phyloP scores from a whole-genome alignment of 495 filamentous ascomycete genomes.

The Parmelia sp. region DNA sequence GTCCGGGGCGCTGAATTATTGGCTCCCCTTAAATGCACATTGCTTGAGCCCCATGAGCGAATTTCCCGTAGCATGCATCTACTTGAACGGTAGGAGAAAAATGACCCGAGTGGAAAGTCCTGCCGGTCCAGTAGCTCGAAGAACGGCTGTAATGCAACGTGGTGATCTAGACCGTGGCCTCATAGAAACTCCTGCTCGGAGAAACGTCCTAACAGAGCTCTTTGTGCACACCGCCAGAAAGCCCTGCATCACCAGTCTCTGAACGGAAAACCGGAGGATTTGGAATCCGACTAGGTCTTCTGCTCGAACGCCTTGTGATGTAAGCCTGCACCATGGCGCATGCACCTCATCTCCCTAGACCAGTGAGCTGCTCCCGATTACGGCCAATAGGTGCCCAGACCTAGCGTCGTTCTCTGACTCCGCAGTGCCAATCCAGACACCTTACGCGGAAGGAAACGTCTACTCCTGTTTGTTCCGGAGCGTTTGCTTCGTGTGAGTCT shows the following conservation, averaged over 20 bases:
- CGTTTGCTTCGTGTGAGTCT: neutral
- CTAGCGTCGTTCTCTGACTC: neutral
- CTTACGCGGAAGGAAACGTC: neutral
- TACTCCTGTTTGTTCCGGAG: neutral
- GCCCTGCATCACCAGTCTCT: neutral
- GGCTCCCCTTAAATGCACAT: neutral
- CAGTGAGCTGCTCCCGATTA: neutral
- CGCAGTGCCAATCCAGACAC: neutral
- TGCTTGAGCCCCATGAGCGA: neutral
- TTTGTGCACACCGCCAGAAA: conserved; percentile 2
- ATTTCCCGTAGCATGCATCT: neutral
- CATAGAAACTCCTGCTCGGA: neutral
- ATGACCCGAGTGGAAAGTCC: neutral
- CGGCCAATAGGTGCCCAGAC: neutral
- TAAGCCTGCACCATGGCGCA: conserved; percentile 1
- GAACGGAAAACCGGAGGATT: neutral
- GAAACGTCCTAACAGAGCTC: neutral
- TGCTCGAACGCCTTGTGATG: conserved; percentile 1
- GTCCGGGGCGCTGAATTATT: neutral
- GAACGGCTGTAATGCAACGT: neutral
- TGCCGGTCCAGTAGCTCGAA: neutral
- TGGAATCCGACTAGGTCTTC: neutral
- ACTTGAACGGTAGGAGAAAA: neutral
- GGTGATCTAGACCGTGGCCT: conserved; percentile 1
- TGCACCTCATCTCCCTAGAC: neutral